A percentile compares a stretch with the other conserved stretches of the same genome.
These are phyloP conservation scores for Ganoderma sp. DNA, from an alignment of 1,284 basidiomycete species.

Conservation along the genomic window DNA sequence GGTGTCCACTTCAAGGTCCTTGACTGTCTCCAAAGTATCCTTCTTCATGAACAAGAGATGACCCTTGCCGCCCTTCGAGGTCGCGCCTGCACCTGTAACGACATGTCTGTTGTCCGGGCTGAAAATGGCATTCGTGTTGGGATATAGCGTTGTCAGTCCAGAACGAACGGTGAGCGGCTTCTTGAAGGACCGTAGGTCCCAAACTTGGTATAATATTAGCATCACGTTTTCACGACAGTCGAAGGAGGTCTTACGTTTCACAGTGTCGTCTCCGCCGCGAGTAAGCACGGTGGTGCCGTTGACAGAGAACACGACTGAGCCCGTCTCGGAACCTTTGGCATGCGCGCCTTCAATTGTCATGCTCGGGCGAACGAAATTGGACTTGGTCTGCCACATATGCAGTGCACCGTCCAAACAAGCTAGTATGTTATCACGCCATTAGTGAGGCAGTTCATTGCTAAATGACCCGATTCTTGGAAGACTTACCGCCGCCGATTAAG, in stretches of 20 bases:
- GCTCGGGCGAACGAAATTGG: conserved; percentile 91
- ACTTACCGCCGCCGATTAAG: conserved; percentile 84
- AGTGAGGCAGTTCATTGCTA: conserved; percentile 1
- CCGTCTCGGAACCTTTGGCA: conserved; percentile 80
- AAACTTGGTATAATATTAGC: conserved; percentile 62
- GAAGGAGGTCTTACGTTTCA: conserved; percentile 76
- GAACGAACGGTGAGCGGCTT: conserved; percentile 77
- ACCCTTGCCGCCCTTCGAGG: conserved; percentile 70
- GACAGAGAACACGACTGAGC: conserved; percentile 82
- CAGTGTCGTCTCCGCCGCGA: conserved; percentile 90
- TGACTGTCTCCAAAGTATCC: conserved; percentile 70
- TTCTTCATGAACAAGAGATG: conserved; percentile 76
- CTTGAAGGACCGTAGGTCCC: conserved; percentile 91
- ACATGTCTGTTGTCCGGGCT: conserved; percentile 90
- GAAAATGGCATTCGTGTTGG: conserved; percentile 90
- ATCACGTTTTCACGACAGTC: conserved; percentile 8
- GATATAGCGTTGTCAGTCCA: conserved; percentile 80
- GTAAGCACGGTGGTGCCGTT: conserved; percentile 85
- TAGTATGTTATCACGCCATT: conserved; percentile 46
- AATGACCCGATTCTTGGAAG: neutral
- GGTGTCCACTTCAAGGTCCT: conserved; percentile 67
- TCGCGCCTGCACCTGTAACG: conserved; percentile 79
- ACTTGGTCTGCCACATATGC: conserved; percentile 91
- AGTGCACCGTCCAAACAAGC: conserved; percentile 91
- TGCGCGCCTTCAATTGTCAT: conserved; percentile 89